phyloP scores from a whole-genome alignment of 2,329 filamentous ascomycete genomes.

The Fusarium musae region DNA sequence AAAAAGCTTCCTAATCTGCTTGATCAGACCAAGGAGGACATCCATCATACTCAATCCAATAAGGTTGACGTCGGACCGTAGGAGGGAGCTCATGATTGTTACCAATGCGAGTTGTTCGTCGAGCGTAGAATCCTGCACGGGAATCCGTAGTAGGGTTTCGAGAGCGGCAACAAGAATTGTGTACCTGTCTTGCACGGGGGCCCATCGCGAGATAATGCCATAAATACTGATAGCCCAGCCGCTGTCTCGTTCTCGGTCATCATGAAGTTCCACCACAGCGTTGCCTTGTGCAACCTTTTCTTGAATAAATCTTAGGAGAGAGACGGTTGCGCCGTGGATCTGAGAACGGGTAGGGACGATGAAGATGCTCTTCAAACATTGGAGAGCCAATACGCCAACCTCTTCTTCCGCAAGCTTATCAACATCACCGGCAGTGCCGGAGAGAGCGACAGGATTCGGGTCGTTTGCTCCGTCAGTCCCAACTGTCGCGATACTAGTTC shows the following conservation, averaged over 20 bases:
- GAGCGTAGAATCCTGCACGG: conserved; percentile 76
- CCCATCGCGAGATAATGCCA: conserved; percentile 83
- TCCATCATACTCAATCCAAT: conserved; percentile 98
- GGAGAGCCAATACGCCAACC: conserved; percentile 83
- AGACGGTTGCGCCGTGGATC: conserved; percentile 78
- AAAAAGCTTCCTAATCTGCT: conserved; percentile 82
- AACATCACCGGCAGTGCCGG: conserved; percentile 84
- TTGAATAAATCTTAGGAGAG: conserved; percentile 80
- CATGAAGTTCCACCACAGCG: conserved; percentile 62
- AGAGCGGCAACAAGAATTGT: conserved; percentile 85
- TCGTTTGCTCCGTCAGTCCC: conserved; percentile 68
- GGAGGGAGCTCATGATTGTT: conserved; percentile 81
- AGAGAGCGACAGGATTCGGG: conserved; percentile 76
- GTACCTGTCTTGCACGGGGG: conserved; percentile 93
- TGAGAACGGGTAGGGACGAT: conserved; percentile 83
- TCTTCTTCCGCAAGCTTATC: conserved; percentile 92
- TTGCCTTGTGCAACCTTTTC: conserved; percentile 65
- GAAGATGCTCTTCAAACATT: conserved; percentile 89
- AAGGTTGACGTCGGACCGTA: conserved; percentile 90
- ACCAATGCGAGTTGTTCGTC: conserved; percentile 79
- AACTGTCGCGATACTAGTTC: conserved; percentile 83
- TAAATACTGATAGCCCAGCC: conserved; percentile 89
- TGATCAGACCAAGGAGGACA: conserved; percentile 84
- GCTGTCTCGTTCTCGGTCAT: conserved; percentile 56
- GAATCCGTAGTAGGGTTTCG: conserved; percentile 76